Conservation (phyloP, 768 basidiomycete species). For the Hypholoma fasciculare region DNA sequence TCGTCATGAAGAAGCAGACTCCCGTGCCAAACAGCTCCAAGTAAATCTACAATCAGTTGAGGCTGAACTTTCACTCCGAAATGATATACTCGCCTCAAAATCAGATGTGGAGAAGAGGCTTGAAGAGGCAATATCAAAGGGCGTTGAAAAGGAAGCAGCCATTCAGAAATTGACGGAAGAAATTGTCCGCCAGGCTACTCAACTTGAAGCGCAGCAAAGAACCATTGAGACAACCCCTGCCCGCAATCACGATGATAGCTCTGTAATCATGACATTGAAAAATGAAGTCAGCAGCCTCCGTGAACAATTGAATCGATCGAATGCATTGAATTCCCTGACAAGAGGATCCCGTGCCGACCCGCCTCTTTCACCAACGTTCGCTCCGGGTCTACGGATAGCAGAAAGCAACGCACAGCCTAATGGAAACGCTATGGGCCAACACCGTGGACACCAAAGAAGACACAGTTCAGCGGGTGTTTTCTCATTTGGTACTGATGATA, state of each 20-base stretch:
- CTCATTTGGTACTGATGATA: constrained; percentile 55
- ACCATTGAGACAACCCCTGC: constrained; percentile 62
- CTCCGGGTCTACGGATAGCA: constrained; percentile 67
- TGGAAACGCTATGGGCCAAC: constrained; percentile 27
- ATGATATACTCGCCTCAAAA: constrained; percentile 75
- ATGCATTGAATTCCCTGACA: constrained; percentile 86
- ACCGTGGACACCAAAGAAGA: constrained; percentile 72
- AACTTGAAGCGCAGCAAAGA: constrained; percentile 77
- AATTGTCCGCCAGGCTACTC: constrained; percentile 66
- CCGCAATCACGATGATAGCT: constrained; percentile 78
- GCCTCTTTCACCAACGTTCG: constrained; percentile 84
- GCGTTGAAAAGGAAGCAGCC: constrained; percentile 79
- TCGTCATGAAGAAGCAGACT: constrained; percentile 86
- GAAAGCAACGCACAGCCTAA: constrained; percentile 47
- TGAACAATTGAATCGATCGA: constrained; percentile 95
- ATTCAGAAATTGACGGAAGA: constrained; percentile 84
- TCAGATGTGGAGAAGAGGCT: constrained; percentile 77
- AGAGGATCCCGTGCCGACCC: constrained; percentile 69
- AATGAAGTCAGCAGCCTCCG: constrained; percentile 90
- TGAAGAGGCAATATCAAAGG: constrained; percentile 73
- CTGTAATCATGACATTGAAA: constrained; percentile 86
- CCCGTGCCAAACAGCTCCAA: constrained; percentile 72
- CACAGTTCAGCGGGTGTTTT: constrained; percentile 87
- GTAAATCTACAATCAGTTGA: constrained; percentile 69
- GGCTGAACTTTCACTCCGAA: constrained; percentile 67